A percentile compares a stretch with the other conserved stretches of the same genome.
Conservation (phyloP, 495 filamentous ascomycete species). For the Staphylotrichum longicolle region DNA sequence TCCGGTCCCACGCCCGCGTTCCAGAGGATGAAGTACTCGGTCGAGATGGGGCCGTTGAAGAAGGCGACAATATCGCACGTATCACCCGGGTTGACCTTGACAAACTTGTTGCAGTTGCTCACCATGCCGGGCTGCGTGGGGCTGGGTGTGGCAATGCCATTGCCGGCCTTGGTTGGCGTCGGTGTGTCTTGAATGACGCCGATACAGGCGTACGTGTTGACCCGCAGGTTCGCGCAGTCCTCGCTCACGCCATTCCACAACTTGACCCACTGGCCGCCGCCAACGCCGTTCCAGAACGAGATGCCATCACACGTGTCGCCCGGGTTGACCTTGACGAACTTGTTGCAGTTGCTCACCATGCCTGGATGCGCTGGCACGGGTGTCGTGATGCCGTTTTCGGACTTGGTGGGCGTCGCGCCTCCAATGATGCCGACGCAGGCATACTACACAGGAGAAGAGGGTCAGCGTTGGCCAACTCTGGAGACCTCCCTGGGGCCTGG, state of each 20-base stretch:
- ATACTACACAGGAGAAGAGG: background rate
- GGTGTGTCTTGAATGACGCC: background rate
- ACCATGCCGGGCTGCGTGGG: background rate
- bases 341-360: conserved; percentile 1
- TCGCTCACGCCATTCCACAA: background rate
- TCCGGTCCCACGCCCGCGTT: background rate
- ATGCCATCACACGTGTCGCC: background rate
- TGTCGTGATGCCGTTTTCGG: background rate
- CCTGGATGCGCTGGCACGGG: background rate
- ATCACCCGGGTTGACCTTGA: background rate
- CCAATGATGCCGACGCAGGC: conserved; percentile 2
- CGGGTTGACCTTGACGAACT: background rate
- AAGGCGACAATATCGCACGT: background rate
- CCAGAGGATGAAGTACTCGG: background rate
- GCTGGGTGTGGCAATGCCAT: background rate
- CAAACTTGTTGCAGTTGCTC: background rate
- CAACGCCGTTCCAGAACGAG: background rate
- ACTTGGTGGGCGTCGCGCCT: background rate
- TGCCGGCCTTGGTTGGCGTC: background rate
- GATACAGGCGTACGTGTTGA: background rate
- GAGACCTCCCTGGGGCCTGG: background rate
- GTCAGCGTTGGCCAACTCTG: background rate
- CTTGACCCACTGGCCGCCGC: background rate
- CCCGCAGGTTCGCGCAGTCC: background rate
- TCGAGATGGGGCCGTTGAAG: background rate